Evolutionary conservation across 2,329 filamentous ascomycete species (phyloP), one percentile per base, ranked within the genome.

Genomic region (Davidsoniella eucalypti): DNA sequence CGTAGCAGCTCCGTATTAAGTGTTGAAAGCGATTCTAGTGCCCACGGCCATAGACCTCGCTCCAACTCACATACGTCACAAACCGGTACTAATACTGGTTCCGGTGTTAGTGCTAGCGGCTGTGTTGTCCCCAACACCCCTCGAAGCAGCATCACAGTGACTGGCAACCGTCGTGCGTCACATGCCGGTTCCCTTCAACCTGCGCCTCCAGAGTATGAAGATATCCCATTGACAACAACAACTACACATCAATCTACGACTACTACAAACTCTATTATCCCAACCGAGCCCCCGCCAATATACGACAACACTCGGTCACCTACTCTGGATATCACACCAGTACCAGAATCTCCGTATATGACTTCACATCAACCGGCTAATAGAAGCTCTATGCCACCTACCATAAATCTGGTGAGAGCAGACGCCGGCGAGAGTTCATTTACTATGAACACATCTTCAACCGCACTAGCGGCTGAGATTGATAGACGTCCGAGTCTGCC

Each of bases 1-100:
- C 64, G 64, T 18, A 75, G 72, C 58, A 72, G 70, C 57, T 78
- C 76, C 1, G 65, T 75, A 14, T 58, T 75, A n/a, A 78, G 72
- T 59, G 66, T 77, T 53, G 67, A 70, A 6, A 69, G 67, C 51
- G 68, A 69, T 47, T 61, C 21, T 9, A 44, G 17, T 7, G 55
- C 69, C 4, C 64, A 65, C n/a, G 39, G 25, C 25, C 21, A 14
- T 67, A 69, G 5, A 63, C 67, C 4, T 59, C 60, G 8, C 55
- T 55, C 39, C 38, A 42, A 54, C 55, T 10, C 14, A 59, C 65
- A 26, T 55, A 50, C n/a, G 63, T 65, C 33, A 61, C 51, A 45
- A 29, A 9, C 23, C n/a, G 25, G 26, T 5, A 26, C 14, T 25
- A 26, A n/a, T 8, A 40, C 26, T 25, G 21, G 42, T 23, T 4